Percentiles rank a stretch among this genome's conserved stretches.
Evolutionary conservation across 495 filamentous ascomycete species (phyloP).

Genomic region (Aspergillus nidulans): DNA sequence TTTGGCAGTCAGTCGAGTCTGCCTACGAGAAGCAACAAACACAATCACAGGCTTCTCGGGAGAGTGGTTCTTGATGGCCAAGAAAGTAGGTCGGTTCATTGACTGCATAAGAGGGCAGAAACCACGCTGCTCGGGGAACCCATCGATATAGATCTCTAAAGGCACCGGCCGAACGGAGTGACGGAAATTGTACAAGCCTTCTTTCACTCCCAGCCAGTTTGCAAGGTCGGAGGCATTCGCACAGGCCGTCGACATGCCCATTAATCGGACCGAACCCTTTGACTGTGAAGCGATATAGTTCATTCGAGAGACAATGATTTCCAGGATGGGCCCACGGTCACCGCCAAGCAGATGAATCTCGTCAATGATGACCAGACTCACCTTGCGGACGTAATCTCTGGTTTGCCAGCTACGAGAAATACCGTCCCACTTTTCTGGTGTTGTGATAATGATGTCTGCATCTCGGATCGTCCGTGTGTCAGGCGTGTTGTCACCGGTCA

Average conservation of each 20-base stretch:
- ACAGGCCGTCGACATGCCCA: constrained; percentile 98
- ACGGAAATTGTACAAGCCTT: constrained; percentile 95
- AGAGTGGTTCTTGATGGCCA: constrained; percentile 93
- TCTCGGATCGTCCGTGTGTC: constrained; percentile 91
- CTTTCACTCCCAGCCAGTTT: constrained; percentile 97
- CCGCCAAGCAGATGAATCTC: constrained; percentile 96
- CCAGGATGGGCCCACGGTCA: constrained; percentile 92
- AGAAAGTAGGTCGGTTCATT: constrained; percentile 96
- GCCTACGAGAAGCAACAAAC: constrained; percentile 91
- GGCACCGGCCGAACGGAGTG: constrained; percentile 98
- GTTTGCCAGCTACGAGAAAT: constrained; percentile 98
- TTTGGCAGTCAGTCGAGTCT: constrained; percentile 90
- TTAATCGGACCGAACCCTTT: constrained; percentile 78
- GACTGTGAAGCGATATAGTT: constrained; percentile 95
- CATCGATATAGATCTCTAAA: constrained; percentile 93
- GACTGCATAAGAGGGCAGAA: constrained; percentile 98
- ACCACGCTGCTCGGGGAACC: constrained; percentile 89
- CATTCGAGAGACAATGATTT: constrained; percentile 99
- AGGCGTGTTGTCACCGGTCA: constrained; percentile 97
- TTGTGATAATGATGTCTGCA: constrained; percentile 97
- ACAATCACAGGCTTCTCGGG: constrained; percentile 97
- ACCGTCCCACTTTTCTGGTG: constrained; percentile 99
- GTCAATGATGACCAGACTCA: constrained; percentile 96
- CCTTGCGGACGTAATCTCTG: constrained; percentile 89
- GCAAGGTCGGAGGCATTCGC: constrained; percentile 91